Base-by-base conservation (phyloP, 768 basidiomycete species). In the Sporobolomyces phaffii region DNA sequence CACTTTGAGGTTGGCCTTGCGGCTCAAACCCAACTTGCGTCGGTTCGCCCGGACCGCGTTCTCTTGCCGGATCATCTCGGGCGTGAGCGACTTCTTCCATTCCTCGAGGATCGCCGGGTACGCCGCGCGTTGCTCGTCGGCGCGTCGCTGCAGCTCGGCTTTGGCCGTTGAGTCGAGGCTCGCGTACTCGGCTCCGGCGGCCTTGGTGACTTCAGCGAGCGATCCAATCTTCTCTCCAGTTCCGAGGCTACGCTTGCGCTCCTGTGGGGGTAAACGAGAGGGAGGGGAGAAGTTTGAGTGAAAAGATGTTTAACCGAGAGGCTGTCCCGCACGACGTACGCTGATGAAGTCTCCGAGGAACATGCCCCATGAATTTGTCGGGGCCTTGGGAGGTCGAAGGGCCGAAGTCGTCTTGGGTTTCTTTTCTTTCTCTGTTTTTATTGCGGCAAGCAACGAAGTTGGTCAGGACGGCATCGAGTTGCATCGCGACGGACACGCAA, bases 11-110 rank as follows among this genome's bases (percentile, higher is more conserved):
- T 28, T 38, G 41, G 15, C 5, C 59, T 58, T 56, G 13, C 22
- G 26, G 29, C 59, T 58, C 29, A 71, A 34, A 8, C 65, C 65
- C 22, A 64, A 11, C 53, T 52, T 60, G 24, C 65, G 29, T 22
- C 65, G 34, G 11, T 24, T 38, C n/a, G 44, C 20, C 6, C 70
- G 44, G 6, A 71, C 62, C 11, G 20, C 14, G 62, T 71, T 71
- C 70, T 71, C 70, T 47, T 67, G 49, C 53, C 31, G 44, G 59
- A 71, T 71, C 65, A 67, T 64, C 38, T 60, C 65, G 58, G 70
- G 70, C 53, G 70, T 67, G 15, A 71, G 36, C 1, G 44, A 40
- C 48, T 24, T n/a, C 59, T 61, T 60, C 65, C 65, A 71, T 44
- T 56, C 69, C 18, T 63, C 62, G 58, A 66, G 61, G 29, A 63